phyloP scores from a whole-genome alignment of 2,329 filamentous ascomycete genomes.

The Akanthomyces dipterigenus region DNA sequence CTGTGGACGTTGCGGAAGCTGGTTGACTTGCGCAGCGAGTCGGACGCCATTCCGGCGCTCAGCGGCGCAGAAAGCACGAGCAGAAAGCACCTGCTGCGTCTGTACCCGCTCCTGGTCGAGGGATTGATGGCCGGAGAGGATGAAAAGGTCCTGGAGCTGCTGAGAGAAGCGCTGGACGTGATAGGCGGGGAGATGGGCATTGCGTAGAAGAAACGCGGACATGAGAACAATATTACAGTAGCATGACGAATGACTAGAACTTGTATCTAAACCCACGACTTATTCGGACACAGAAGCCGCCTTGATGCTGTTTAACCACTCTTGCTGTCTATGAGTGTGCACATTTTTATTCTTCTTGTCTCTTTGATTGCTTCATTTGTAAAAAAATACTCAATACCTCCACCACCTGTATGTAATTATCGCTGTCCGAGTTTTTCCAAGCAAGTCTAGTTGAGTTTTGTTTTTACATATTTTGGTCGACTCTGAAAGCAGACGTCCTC shows the following conservation, averaged over 20 bases:
- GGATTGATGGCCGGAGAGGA: constrained; percentile 55
- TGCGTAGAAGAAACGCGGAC: neutral
- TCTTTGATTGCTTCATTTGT: too few relatives aligned
- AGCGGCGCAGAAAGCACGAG: constrained; percentile 45
- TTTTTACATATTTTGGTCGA: too few relatives aligned
- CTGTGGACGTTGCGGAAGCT: constrained; percentile 62
- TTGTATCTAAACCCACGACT: too few relatives aligned
- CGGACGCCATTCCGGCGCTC: constrained; percentile 57
- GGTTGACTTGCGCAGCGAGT: constrained; percentile 61
- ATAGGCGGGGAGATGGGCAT: constrained; percentile 52
- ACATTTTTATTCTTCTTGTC: too few relatives aligned
- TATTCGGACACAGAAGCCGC: too few relatives aligned
- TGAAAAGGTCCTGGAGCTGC: constrained; percentile 48
- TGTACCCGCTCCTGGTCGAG: constrained; percentile 72
- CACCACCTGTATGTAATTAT: too few relatives aligned
- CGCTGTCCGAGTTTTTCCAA: too few relatives aligned
- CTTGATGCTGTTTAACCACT: too few relatives aligned
- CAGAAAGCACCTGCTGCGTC: constrained; percentile 68
- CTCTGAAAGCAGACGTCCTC: too few relatives aligned
- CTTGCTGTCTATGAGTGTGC: too few relatives aligned
- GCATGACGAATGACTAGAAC: neutral
- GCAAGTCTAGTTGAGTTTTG: too few relatives aligned
- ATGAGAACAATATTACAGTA: neutral
- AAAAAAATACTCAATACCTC: too few relatives aligned
- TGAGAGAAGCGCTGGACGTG: constrained; percentile 55